Evolutionary conservation across 192 early-diverging fungal genomes (phyloP), one percentile per base, ranked within the genome.

Genomic region (Rhizoclosmatium sp.): DNA sequence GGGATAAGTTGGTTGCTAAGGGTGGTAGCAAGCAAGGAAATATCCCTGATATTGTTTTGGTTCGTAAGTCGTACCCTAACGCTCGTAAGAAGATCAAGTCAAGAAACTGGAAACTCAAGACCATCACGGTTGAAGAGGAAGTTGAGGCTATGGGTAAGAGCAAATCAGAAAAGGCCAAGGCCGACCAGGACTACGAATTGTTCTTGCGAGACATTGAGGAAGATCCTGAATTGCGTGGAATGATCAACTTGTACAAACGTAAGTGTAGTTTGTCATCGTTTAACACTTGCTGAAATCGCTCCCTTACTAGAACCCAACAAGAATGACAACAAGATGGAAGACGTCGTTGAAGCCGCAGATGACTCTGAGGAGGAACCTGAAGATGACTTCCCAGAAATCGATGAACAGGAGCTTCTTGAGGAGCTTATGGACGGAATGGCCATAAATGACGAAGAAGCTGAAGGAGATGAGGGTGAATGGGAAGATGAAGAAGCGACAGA

Each of bases 171-270:
- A 88, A 88, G 83, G 78, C 79, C 4, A 78, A 76, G 41, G 89
- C 91, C 59, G 95, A 98, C 68, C 84, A 92, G 58, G 98, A 99
- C 85, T 94, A 93, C 81, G 98, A 99, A 83, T 80, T 94, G 78
- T 99, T 99, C 88, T 86, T 98, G 92, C 92, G 95, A 78, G 98
- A 99, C 86, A 87, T 99, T 62, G 98, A 99, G 85, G 98, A 99
- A 85, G 98, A 99, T 88, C 89, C 95, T 41, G 98, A 99, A 86
- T 90, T 98, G 71, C 89, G 98, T 68, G 92, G 93, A 77, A 95
- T 94, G 80, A 86, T 99, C 78, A 97, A 99, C 77, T 89, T 99
- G 59, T 99, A 96, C 90, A 97, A 96, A 87, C 81, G 78, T 78
- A 77, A 83, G 76, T 67, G 21, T 19, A 10, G 9, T 31, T 65